phyloP scores from a whole-genome alignment of 139 green algal species.

The Nannochloris sp. region DNA sequence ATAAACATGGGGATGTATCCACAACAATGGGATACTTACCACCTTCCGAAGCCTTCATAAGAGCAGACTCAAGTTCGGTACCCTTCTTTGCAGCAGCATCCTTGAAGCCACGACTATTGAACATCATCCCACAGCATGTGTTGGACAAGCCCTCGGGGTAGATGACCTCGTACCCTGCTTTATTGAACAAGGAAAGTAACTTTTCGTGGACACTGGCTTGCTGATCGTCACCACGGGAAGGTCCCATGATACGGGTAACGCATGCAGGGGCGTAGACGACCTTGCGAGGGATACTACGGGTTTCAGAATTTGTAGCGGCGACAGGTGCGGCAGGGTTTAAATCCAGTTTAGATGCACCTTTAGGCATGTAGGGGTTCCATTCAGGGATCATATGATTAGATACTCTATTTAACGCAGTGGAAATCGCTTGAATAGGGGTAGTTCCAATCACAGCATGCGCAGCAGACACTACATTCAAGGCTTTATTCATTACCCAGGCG shows the following conservation, averaged over 20 bases:
- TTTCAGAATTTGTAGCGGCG: neutral
- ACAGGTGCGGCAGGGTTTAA: conserved; percentile 23
- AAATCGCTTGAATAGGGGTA: conserved; percentile 60
- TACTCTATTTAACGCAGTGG: conserved; percentile 58
- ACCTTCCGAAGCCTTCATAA: conserved; percentile 77
- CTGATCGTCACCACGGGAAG: conserved; percentile 56
- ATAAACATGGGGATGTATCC: conserved; percentile 90
- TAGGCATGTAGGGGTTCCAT: conserved; percentile 96
- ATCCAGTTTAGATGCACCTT: conserved; percentile 42
- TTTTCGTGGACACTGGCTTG: conserved; percentile 77
- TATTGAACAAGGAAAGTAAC: conserved; percentile 83
- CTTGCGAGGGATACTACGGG: conserved; percentile 32
- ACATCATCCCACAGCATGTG: conserved; percentile 80
- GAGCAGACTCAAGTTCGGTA: conserved; percentile 60
- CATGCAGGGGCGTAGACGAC: conserved; percentile 92
- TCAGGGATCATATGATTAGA: conserved; percentile 70
- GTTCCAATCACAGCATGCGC: conserved; percentile 73
- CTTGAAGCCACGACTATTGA: conserved; percentile 88
- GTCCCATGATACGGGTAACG: conserved; percentile 95
- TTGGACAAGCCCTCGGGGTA: conserved; percentile 66
- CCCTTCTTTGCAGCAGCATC: conserved; percentile 58
- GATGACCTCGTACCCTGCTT: conserved; percentile 73
- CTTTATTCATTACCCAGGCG: conserved; percentile 50
- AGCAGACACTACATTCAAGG: conserved; percentile 73
- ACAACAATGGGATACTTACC: conserved; percentile 88